A percentile compares a stretch with the other conserved stretches of the same genome.
Conservation (phyloP, 495 filamentous ascomycete genomes). For the Tuber microsphaerosporum region DNA sequence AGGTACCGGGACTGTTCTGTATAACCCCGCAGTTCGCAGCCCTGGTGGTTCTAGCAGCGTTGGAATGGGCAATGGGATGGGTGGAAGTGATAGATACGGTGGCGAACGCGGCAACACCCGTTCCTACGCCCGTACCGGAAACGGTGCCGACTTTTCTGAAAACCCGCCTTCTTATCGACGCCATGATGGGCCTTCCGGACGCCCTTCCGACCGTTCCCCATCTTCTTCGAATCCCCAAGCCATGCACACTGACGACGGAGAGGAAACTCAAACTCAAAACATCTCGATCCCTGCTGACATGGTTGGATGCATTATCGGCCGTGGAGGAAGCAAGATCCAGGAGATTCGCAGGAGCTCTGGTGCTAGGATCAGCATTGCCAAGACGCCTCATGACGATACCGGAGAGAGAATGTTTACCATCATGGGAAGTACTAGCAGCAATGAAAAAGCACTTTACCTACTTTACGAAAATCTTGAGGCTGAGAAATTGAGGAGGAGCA, state of each 20-base stretch:
- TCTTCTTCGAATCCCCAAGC: conserved; percentile 69
- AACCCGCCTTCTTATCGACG: conserved; percentile 42
- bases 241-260: conserved; percentile 85
- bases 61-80: conserved; percentile 38
- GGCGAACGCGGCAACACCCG: conserved; percentile 48
- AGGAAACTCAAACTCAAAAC: conserved; percentile 97
- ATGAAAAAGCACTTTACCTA: conserved; percentile 90
- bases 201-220: conserved; percentile 66
- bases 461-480: conserved; percentile 98
- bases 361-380: conserved; percentile 95
- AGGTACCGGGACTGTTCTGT: conserved; percentile 89
- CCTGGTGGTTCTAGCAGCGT: conserved; percentile 52
- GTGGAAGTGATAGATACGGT: conserved; percentile 45
- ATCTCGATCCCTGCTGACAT: conserved; percentile 99
- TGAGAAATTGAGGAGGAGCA: conserved; percentile 80
- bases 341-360: conserved; percentile 95
- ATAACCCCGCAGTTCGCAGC: conserved; percentile 88
- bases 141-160: conserved; percentile 96
- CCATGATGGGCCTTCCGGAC: conserved; percentile 42
- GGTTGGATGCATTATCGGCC: conserved; percentile 98
- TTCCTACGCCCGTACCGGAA: conserved; percentile 84
- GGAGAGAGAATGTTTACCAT: conserved; percentile 99
- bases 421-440: conserved; percentile 81
- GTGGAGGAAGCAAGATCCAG: conserved; percentile 88
- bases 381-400: conserved; percentile 93